Conservation (phyloP, 768 basidiomycete genomes). For the Tulasnella sp. region DNA sequence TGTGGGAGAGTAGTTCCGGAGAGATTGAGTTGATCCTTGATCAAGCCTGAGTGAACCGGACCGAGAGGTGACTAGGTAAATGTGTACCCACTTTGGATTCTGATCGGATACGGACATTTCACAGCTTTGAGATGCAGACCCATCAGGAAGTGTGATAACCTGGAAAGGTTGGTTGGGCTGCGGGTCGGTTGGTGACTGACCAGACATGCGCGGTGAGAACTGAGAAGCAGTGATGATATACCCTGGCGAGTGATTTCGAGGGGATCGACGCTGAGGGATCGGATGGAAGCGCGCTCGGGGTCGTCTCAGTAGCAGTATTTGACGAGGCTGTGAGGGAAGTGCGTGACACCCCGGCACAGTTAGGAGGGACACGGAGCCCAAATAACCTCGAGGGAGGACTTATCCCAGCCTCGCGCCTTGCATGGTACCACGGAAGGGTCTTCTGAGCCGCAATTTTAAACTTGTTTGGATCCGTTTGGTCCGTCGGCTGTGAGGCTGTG, state of each 20-base stretch:
- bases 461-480: not conserved
- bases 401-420: not conserved
- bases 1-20: not conserved
- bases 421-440: not conserved
- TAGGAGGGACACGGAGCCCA: too few relatives aligned
- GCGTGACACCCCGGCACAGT: not conserved
- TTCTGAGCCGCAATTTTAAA: too few relatives aligned
- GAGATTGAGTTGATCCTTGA: not conserved
- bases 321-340: too few relatives aligned
- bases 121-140: not conserved
- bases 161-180: too few relatives aligned
- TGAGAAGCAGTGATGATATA: too few relatives aligned
- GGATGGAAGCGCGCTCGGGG: too few relatives aligned
- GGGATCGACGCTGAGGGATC: too few relatives aligned
- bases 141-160: too few relatives aligned
- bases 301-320: too few relatives aligned
- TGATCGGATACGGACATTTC: not conserved
- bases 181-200: too few relatives aligned
- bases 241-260: too few relatives aligned
- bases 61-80: not conserved
- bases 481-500: not conserved
- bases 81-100: not conserved
- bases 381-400: not conserved
- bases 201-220: too few relatives aligned
- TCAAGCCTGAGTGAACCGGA: not conserved